Evolutionary conservation across 805 yeast species (phyloP), one percentile per base, ranked within the genome.

Genomic region (Kodamaea nitidulidarum): DNA sequence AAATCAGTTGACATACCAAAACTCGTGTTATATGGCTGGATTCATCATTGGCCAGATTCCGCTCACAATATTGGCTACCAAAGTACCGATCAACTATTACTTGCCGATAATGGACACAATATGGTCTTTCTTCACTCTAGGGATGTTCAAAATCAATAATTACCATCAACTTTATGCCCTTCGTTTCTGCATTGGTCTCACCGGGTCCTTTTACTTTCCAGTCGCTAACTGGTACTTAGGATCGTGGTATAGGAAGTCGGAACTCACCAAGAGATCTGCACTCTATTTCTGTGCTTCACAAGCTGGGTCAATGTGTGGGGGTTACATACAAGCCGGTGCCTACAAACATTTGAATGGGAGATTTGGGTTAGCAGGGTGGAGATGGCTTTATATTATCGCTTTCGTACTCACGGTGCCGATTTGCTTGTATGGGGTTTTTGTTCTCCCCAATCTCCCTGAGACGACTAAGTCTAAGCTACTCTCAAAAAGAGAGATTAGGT

Each of bases 171-270:
- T 54, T 15, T 50, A 54, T 30, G 57, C 51, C 10, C 38, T 54
- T 27, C 36, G 58, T 2, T 54, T 54, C 32, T 46, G 52, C 32
- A 47, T 52, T 16, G 58, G 58, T 4, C 45, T 45, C 12, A 48
- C 48, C 15, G 58, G 52, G 10, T 39, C 48, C 5, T 35, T 38
- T 10, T 39, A 37, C 20, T 45, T 41, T 26, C 40, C 42, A n/a
- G 40, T 38, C 3, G 42, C 40, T 7, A 39, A 45, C 24, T 41
- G 43, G 36, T 40, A 39, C 32, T 42, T 45, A 28, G 87, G 85
- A 14, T 67, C 76, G 50, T 79, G 75, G 73, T 77, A 76, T 56
- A 67, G 37, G 68, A 48, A 67, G 35, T 42, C 42, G 4, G 45
- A 38, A 16, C 39, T 42, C 18, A 38, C 42, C 28, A 38, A 42